A percentile compares a stretch with the other conserved stretches of the same genome.
phyloP scores from a whole-genome alignment of 148 eudicot genomes.

The Camellia sinensis region DNA sequence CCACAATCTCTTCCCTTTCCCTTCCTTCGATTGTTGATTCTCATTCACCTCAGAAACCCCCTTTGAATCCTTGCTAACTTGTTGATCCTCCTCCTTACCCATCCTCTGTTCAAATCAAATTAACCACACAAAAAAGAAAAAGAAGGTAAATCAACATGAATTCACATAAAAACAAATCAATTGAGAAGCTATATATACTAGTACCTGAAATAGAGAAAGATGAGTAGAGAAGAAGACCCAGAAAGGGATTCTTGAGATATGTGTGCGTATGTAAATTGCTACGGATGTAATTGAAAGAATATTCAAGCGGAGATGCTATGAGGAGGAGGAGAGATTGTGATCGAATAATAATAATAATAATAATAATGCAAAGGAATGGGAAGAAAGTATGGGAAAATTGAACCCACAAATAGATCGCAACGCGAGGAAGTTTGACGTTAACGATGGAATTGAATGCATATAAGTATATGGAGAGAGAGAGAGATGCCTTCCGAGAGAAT shows the following conservation, averaged over 20 bases:
- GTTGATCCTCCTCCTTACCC: conserved; percentile 7
- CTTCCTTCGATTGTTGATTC: conserved; percentile 23
- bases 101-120: conserved; percentile 9
- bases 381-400: not conserved
- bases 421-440: not conserved
- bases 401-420: not conserved
- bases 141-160: not conserved
- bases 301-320: not conserved
- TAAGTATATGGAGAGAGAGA: not conserved
- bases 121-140: no score
- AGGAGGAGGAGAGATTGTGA: not conserved
- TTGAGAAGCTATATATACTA: not conserved
- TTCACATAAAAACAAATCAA: not conserved
- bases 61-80: conserved; percentile 4
- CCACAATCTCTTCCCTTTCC: conserved; percentile 74
- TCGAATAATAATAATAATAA: not conserved
- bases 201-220: conserved; percentile 4
- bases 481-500: conserved; percentile 12
- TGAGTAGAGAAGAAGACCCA: not conserved
- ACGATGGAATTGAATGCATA: no score
- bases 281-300: not conserved
- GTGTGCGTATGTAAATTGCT: not conserved
- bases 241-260: not conserved
- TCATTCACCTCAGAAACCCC: conserved; percentile 1
- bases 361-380: not conserved